phyloP scores from a whole-genome alignment of 805 yeast genomes.

The Metschnikowia picachoensis region DNA sequence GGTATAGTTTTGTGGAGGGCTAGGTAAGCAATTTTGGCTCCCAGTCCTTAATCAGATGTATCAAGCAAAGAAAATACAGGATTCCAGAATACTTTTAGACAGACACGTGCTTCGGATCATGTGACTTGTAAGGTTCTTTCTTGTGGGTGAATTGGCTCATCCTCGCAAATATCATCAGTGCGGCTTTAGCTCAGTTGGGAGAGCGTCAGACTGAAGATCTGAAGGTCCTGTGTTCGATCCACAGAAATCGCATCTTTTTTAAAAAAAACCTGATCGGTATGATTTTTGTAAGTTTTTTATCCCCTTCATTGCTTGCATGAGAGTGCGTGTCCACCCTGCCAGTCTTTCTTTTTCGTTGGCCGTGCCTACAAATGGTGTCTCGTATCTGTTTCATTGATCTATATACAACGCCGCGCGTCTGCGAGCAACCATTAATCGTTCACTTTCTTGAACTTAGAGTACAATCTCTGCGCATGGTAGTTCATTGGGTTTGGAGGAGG shows the following conservation, averaged over 20 bases:
- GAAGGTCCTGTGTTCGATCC: constrained; percentile 28
- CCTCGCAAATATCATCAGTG: too few relatives aligned
- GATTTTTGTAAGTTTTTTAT: background rate
- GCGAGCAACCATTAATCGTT: constrained; percentile 26
- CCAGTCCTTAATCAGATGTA: too few relatives aligned
- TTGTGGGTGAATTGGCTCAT: too few relatives aligned
- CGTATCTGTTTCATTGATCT: constrained; percentile 8
- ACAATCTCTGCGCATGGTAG: constrained; percentile 53
- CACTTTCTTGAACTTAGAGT: constrained; percentile 49
- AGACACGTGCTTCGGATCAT: too few relatives aligned
- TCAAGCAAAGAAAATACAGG: too few relatives aligned
- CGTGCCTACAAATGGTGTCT: background rate
- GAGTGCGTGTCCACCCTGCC: too few relatives aligned
- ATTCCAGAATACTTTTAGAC: too few relatives aligned
- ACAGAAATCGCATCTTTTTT: constrained; percentile 24
- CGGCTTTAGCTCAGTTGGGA: constrained; percentile 38
- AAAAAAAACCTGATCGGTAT: background rate
- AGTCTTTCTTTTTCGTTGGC: background rate
- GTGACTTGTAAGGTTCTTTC: too few relatives aligned
- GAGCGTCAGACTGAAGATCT: constrained; percentile 24
- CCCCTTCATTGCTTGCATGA: background rate
- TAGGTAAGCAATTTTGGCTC: too few relatives aligned
- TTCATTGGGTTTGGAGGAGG: constrained; percentile 45
- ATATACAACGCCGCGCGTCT: constrained; percentile 3
- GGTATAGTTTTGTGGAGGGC: too few relatives aligned